Conservation (phyloP, 345 rosid genomes). For the Moricandia arvensis region DNA sequence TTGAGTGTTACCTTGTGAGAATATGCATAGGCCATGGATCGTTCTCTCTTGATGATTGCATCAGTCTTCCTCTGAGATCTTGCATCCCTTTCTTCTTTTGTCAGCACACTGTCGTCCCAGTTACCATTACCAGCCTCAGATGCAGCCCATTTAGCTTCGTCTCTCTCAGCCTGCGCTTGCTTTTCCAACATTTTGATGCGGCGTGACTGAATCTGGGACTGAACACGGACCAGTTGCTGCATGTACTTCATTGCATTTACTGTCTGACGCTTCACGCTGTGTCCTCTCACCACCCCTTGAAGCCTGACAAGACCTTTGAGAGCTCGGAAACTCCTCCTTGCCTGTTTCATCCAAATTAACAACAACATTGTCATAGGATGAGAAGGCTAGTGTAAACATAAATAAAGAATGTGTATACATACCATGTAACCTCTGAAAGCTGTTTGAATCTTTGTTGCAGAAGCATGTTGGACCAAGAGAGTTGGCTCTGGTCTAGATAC, state of each 20-base stretch:
- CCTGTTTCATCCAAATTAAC: slow-evolving; percentile 45
- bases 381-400: neutral
- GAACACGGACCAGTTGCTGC: slow-evolving; percentile 91
- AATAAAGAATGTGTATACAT: slow-evolving; percentile 11
- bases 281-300: slow-evolving; percentile 90
- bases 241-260: slow-evolving; percentile 80
- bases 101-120: slow-evolving; percentile 89
- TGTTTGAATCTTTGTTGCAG: slow-evolving; percentile 87
- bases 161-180: slow-evolving; percentile 51
- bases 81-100: slow-evolving; percentile 79
- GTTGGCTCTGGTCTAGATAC: slow-evolving; percentile 68
- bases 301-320: slow-evolving; percentile 93
- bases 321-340: slow-evolving; percentile 89
- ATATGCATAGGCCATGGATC: slow-evolving; percentile 89
- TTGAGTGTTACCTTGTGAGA: slow-evolving; percentile 69
- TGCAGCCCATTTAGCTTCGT: slow-evolving; percentile 53
- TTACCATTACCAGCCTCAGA: slow-evolving; percentile 56
- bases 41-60: slow-evolving; percentile 76
- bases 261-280: slow-evolving; percentile 87
- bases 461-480: slow-evolving; percentile 61
- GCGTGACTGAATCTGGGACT: slow-evolving; percentile 92
- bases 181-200: slow-evolving; percentile 86
- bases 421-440: slow-evolving; percentile 82
- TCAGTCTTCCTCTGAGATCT: slow-evolving; percentile 74
- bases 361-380: neutral